A percentile compares a stretch with the other conserved stretches of the same genome.
These are phyloP conservation scores for Fusarium solani-melongenae DNA, from an alignment of 2,329 filamentous ascomycete genomes.

Conservation along the genomic window DNA sequence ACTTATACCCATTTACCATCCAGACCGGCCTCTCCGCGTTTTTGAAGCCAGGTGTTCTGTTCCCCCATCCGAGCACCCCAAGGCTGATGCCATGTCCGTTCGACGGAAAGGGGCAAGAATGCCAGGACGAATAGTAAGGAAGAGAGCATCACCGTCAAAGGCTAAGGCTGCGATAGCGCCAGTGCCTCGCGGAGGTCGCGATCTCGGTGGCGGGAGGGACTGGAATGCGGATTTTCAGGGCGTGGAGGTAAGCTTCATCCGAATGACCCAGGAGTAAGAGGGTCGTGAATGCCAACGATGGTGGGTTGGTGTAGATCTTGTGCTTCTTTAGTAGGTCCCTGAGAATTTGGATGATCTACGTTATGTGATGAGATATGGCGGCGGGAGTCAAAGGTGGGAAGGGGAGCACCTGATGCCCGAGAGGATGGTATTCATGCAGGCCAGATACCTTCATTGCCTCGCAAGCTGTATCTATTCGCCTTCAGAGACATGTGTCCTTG, in stretches of 20 bases:
- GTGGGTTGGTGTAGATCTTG: constrained; percentile 4
- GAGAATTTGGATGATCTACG: constrained; percentile 7
- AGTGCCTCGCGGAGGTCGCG: constrained; percentile 1
- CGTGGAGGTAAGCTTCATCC: not conserved
- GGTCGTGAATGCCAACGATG: not conserved
- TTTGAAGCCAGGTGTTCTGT: not conserved
- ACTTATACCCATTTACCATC: not conserved
- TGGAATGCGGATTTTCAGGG: constrained; percentile 19
- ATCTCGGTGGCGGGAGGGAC: not conserved
- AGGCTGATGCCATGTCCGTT: not conserved
- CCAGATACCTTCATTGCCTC: not conserved
- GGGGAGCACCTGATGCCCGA: constrained; percentile 6
- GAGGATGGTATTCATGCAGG: not conserved
- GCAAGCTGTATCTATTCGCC: not conserved
- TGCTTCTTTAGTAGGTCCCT: constrained; percentile 6
- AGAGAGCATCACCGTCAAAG: not conserved
- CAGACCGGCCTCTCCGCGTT: not conserved
- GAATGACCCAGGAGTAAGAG: not conserved
- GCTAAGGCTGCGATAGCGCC: not conserved
- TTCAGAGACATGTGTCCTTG: not conserved
- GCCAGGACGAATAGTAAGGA: not conserved
- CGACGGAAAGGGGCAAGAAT: not conserved
- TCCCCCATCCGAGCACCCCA: not conserved
- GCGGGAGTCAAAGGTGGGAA: constrained; percentile 15
- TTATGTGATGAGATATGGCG: constrained; percentile 20